A percentile compares a stretch with the other conserved stretches of the same genome.
Evolutionary conservation across 331 rosid genomes (phyloP).

Genomic region (Rhamnella rubrinervis): DNA sequence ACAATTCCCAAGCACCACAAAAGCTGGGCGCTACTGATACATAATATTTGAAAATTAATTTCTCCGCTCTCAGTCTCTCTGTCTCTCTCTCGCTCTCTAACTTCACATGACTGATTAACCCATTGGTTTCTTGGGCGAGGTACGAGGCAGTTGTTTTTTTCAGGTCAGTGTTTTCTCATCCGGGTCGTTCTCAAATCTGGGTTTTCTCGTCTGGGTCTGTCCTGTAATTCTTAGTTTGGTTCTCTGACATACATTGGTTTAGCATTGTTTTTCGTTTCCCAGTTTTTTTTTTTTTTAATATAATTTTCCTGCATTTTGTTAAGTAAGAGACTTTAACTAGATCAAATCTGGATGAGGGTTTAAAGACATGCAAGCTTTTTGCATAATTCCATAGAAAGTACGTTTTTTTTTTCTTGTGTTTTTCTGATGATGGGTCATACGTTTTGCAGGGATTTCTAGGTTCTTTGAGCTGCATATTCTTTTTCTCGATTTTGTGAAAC

Average conservation of each 20-base stretch:
- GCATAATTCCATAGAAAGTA: neutral
- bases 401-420: neutral
- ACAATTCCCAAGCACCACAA: no score
- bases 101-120: neutral
- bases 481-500: constrained; percentile 1
- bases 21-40: no score
- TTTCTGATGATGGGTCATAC: constrained; percentile 16
- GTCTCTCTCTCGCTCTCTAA: neutral
- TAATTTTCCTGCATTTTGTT: neutral
- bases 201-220: neutral
- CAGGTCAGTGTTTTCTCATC: constrained; percentile 5
- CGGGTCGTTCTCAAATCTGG: constrained; percentile 4
- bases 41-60: neutral
- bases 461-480: constrained; percentile 14
- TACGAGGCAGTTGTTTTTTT: neutral
- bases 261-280: neutral
- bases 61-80: constrained; percentile 3
- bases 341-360: neutral
- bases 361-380: neutral
- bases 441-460: constrained; percentile 28
- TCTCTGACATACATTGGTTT: neutral
- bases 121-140: constrained; percentile 1
- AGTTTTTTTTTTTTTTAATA: neutral
- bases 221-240: neutral
- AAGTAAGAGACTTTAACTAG: constrained; percentile 1